These are phyloP conservation scores for Debaryomycetaceae sp. DNA, from an alignment of 1,139 yeast species.

Conservation along the genomic window DNA sequence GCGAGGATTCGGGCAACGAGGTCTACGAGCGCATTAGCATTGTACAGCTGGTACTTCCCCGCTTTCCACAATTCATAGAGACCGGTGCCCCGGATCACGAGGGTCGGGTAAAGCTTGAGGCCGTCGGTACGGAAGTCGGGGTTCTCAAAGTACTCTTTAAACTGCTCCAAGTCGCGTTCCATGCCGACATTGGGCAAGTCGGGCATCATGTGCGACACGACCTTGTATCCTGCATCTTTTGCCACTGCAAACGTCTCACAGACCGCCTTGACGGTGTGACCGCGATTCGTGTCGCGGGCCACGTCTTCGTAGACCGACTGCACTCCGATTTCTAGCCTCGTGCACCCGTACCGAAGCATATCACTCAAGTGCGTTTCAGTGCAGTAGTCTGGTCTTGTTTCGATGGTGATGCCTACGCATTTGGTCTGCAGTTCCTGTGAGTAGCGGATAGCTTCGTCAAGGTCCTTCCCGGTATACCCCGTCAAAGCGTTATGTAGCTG, in stretches of 20 bases:
- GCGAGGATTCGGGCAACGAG: conserved; percentile 92
- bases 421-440: conserved; percentile 94
- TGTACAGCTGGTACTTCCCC: conserved; percentile 87
- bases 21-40: conserved; percentile 89
- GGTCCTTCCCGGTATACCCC: conserved; percentile 79
- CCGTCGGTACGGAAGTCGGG: conserved; percentile 98
- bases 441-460: conserved; percentile 82
- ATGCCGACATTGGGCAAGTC: conserved; percentile 97
- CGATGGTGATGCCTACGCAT: conserved; percentile 97
- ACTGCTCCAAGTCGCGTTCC: conserved; percentile 96
- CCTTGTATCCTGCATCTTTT: conserved; percentile 96
- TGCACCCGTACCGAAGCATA: conserved; percentile 93
- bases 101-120: conserved; percentile 85
- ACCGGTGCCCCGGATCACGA: conserved; percentile 97
- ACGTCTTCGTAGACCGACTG: conserved; percentile 97
- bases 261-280: conserved; percentile 94
- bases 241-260: conserved; percentile 94
- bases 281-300: conserved; percentile 96
- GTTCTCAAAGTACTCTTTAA: conserved; percentile 90
- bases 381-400: conserved; percentile 97
- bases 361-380: conserved; percentile 92
- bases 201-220: conserved; percentile 99
- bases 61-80: conserved; percentile 95
- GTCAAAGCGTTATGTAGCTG: conserved; percentile 91
- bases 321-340: conserved; percentile 93